These are phyloP conservation scores for Pseudomassariella vexata DNA, from an alignment of 2,329 filamentous ascomycete species.

Conservation along the genomic window DNA sequence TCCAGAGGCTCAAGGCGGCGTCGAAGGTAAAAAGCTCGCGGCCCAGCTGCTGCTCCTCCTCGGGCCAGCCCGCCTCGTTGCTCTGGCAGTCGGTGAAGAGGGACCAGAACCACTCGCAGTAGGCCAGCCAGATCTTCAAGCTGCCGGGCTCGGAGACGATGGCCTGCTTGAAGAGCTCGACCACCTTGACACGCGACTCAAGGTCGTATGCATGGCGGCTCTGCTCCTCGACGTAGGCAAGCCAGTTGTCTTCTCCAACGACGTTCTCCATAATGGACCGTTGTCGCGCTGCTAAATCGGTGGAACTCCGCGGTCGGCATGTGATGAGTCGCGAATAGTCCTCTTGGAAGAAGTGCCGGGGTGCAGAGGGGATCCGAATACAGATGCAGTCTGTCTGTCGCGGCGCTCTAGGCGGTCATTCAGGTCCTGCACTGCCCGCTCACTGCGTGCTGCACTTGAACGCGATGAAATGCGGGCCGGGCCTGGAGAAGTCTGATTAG, in stretches of 20 bases:
- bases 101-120: constrained; percentile 72
- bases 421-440: too few species aligned
- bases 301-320: too few species aligned
- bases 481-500: too few species aligned
- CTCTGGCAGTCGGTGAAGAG: constrained; percentile 61
- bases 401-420: too few species aligned
- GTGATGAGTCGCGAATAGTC: too few species aligned
- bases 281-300: too few species aligned
- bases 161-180: constrained; percentile 68
- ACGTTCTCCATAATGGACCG: constrained; percentile 45
- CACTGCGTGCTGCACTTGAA: too few species aligned
- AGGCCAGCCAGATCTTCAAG: constrained; percentile 67
- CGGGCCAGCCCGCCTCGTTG: constrained; percentile 49
- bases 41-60: constrained; percentile 64
- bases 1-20: constrained; percentile 62
- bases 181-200: constrained; percentile 61
- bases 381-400: too few species aligned
- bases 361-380: too few species aligned
- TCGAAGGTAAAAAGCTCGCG: constrained; percentile 68
- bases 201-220: constrained; percentile 53
- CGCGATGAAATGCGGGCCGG: too few species aligned
- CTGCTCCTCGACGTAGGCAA: constrained; percentile 71
- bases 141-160: constrained; percentile 68
- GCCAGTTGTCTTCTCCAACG: constrained; percentile 71
- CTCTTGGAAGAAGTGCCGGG: too few species aligned